These are phyloP conservation scores for Xylaria sp. DNA, from an alignment of 2,329 filamentous ascomycete genomes.

Conservation along the genomic window DNA sequence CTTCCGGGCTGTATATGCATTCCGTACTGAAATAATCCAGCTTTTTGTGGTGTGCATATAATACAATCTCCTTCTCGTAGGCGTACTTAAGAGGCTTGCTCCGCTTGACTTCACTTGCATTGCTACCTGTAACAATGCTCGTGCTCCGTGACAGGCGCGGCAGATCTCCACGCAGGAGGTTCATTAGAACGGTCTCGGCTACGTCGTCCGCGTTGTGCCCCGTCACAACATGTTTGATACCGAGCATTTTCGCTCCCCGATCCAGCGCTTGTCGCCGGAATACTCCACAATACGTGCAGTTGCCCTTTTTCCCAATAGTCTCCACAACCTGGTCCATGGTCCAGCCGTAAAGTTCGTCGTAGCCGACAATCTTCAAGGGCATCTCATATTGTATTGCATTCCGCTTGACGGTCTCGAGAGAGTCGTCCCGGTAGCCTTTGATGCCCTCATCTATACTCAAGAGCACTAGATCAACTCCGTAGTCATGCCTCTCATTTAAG, in stretches of 20 bases:
- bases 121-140: constrained; percentile 83
- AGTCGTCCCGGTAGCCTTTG: constrained; percentile 95
- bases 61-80: constrained; percentile 98
- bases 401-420: constrained; percentile 93
- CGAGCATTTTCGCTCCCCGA: constrained; percentile 86
- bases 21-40: constrained; percentile 98
- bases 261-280: constrained; percentile 95
- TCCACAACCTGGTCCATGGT: constrained; percentile 99
- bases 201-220: constrained; percentile 98
- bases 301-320: constrained; percentile 96
- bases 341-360: constrained; percentile 96
- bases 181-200: constrained; percentile 98
- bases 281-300: constrained; percentile 98
- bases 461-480: constrained; percentile 85
- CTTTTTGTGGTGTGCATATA: constrained; percentile 97
- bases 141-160: constrained; percentile 89
- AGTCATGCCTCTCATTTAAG: constrained; percentile 88
- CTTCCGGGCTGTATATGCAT: constrained; percentile 98
- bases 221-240: constrained; percentile 93
- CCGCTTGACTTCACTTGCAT: constrained; percentile 88
- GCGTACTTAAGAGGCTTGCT: constrained; percentile 98
- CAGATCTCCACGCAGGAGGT: constrained; percentile 88
- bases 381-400: constrained; percentile 93
- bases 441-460: constrained; percentile 98
- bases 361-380: constrained; percentile 91